Evolutionary conservation across 2,329 filamentous ascomycete species (phyloP).

Genomic region (Ophiostoma ips): DNA sequence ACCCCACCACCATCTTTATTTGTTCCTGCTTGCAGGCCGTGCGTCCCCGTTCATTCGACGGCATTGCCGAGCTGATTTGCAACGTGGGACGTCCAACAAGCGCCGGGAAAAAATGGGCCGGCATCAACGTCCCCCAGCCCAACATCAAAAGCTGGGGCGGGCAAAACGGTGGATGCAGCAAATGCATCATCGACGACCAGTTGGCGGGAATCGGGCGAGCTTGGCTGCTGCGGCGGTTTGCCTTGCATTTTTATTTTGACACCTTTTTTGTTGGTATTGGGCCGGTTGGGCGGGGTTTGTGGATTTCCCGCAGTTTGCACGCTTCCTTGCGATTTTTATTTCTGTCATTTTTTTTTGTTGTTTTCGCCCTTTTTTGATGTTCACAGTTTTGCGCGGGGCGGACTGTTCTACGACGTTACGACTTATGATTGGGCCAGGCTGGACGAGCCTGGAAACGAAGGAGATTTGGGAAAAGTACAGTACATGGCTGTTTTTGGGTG

Average conservation of each 20-base stretch:
- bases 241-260: background rate
- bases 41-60: slow-evolving; percentile 2
- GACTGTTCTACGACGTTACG: slow-evolving; percentile 33
- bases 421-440: slow-evolving; percentile 39
- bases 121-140: background rate
- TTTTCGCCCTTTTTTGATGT: background rate
- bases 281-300: slow-evolving; percentile 3
- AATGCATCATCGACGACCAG: background rate
- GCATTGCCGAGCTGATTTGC: background rate
- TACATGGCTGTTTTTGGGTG: slow-evolving; percentile 16
- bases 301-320: background rate
- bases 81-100: background rate
- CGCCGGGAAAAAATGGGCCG: slow-evolving; percentile 1
- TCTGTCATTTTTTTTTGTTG: background rate
- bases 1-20: slow-evolving; percentile 13
- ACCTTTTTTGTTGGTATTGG: background rate
- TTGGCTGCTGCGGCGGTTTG: background rate
- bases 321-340: background rate
- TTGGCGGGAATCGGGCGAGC: background rate
- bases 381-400: slow-evolving; percentile 16
- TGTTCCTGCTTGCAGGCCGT: slow-evolving; percentile 2
- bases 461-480: slow-evolving; percentile 28
- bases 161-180: background rate
- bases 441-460: slow-evolving; percentile 19
- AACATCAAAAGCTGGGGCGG: background rate